Evolutionary conservation across 305 asterid species (phyloP), one percentile per base, ranked within the genome.

Genomic region (Vinca major): DNA sequence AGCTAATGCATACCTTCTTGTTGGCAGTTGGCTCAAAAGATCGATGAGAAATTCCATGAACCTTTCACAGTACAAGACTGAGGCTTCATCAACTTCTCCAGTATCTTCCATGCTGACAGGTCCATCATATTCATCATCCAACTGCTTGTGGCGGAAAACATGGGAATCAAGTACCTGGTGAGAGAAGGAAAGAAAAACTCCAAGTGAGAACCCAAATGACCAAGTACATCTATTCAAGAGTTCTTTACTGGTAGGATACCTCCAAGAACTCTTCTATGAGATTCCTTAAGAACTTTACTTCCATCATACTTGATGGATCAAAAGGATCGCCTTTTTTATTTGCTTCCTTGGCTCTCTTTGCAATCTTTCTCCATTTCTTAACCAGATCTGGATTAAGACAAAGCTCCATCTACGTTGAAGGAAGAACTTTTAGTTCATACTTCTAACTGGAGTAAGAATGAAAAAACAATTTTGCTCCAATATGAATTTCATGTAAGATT

Each of bases 41-140:
- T 93, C 99, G 81, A 93, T 90, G 71, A 93, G 95, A 78, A 93
- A 85, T 78, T 93, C 99, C 95, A 93, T 86, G 81, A 93, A 93
- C 76, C 99, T 84, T 82, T 90, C 99, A 70, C 97, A 93, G 63
- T 90, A 93, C 66, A 93, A 83, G 79, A 90, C 71, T 75, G 85
- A 83, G 39, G 96, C 91, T 80, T 85, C 96, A 76, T 87, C 75
- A 74, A 77, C 86, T 74, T 70, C 77, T 70, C 74, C 86, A 74
- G 70, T 55, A 69, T 52, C 89, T 74, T 75, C 76, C 39, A 44
- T 60, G 76, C 74, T 74, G 74, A 70, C 69, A 43, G 33, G 49
- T 77, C 72, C 79, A 69, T 76, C 74, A 68, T 85, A 82, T 68
- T 78, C 83, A 10, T 69, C 83, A 71, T 58, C 63, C 75, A 55